Evolutionary conservation across 1,284 basidiomycete species (phyloP).

Genomic region (Tilletiaria anomala): DNA sequence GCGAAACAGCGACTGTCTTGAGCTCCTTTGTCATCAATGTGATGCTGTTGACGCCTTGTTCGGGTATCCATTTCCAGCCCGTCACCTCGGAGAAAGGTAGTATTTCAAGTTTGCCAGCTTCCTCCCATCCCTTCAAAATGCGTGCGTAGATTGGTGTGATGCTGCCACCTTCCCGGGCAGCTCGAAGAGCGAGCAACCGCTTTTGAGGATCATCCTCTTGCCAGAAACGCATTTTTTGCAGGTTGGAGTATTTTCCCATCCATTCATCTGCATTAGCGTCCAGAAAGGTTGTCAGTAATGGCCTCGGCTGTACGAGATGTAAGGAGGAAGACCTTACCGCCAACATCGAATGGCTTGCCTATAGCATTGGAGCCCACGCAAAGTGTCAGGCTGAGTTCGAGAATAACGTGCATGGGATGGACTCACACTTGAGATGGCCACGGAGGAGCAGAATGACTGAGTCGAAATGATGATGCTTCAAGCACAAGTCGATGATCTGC

Average conservation of each 20-base stretch:
- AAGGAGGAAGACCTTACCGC: too few species aligned
- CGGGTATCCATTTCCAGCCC: constrained; percentile 2
- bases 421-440: constrained; percentile 23
- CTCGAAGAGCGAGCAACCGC: constrained; percentile 19
- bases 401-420: neutral
- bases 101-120: constrained; percentile 19
- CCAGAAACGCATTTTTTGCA: constrained; percentile 37
- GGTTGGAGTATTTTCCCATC: constrained; percentile 31
- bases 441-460: constrained; percentile 35
- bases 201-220: constrained; percentile 18
- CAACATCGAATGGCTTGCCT: constrained; percentile 36
- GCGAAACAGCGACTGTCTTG: neutral
- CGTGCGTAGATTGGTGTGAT: constrained; percentile 35
- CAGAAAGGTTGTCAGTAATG: too few species aligned
- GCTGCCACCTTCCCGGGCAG: constrained; percentile 33
- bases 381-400: too few species aligned
- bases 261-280: too few species aligned
- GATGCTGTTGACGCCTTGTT: neutral
- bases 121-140: constrained; percentile 17
- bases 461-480: constrained; percentile 20
- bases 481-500: constrained; percentile 34
- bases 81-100: constrained; percentile 12
- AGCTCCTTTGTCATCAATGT: neutral
- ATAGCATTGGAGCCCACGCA: too few species aligned
- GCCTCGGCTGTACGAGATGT: too few species aligned